Percentiles rank a stretch among this genome's conserved stretches.
phyloP scores from a whole-genome alignment of 208 protist species.

The Trypanosoma boissoni region DNA sequence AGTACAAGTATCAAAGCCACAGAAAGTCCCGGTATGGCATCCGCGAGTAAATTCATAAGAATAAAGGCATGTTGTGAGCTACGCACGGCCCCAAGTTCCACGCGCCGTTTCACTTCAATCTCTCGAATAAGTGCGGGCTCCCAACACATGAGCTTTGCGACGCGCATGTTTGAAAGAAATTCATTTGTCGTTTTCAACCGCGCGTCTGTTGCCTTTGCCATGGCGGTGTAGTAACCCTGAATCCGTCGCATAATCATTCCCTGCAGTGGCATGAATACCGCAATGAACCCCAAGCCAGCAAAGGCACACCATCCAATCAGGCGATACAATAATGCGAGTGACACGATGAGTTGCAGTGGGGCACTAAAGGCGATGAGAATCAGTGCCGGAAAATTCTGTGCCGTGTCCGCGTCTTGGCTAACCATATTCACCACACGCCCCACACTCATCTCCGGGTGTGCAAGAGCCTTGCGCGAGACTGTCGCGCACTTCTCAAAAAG shows the following conservation, averaged over 20 bases:
- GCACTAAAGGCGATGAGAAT: constrained; percentile 54
- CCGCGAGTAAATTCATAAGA: constrained; percentile 31
- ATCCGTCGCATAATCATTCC: constrained; percentile 38
- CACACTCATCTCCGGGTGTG: constrained; percentile 65
- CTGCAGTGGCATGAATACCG: constrained; percentile 71
- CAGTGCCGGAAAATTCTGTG: constrained; percentile 42
- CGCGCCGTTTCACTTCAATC: constrained; percentile 30
- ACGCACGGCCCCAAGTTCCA: constrained; percentile 24
- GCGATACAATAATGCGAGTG: constrained; percentile 39
- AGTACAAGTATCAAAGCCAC: constrained; percentile 31
- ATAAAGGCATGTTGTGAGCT: constrained; percentile 18
- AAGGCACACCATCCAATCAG: constrained; percentile 72
- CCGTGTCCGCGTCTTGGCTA: constrained; percentile 57
- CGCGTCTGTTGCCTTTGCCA: constrained; percentile 63
- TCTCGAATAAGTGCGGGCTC: constrained; percentile 49
- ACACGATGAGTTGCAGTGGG: constrained; percentile 61
- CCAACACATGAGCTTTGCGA: constrained; percentile 94
- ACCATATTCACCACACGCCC: constrained; percentile 89
- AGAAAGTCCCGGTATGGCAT: constrained; percentile 34
- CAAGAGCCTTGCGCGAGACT: constrained; percentile 31
- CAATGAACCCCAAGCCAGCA: constrained; percentile 55
- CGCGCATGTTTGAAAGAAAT: constrained; percentile 88
- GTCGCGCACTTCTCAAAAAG: constrained; percentile 80
- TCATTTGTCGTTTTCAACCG: constrained; percentile 92
- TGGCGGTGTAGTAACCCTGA: constrained; percentile 13